Evolutionary conservation across 1,284 basidiomycete genomes (phyloP), one percentile per base, ranked within the genome.

Genomic region (Trametes versicolor): DNA sequence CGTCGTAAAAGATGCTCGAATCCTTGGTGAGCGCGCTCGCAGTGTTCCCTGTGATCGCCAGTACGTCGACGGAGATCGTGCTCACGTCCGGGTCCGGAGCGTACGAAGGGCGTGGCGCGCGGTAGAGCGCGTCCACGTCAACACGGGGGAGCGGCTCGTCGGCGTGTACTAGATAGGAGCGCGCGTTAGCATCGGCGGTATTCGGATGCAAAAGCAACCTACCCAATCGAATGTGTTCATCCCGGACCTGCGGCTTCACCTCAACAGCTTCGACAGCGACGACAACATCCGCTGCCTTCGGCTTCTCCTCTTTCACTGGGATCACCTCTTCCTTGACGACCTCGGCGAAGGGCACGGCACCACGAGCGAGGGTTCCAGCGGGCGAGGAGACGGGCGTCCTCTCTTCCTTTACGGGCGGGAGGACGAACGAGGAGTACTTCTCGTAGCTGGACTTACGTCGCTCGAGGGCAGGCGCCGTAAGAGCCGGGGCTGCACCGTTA

Each of bases 391-490:
- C 77, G 12, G 88, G 89, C 0, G 89, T 91, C 60, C 79, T 81
- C 72, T 89, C 92, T 75, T 93, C 92, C 62, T 83, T 79, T 62
- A 93, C 73, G 5, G 89, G 80, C 27, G 92, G 91, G 72, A 93
- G 76, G 37, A 79, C 78, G 49, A 88, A 82, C 1, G 84, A 81
- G 12, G 88, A 85, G 69, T 89, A 90, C 68, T 82, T 87, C 64
- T 91, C 90, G 70, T 86, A 87, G 70, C 82, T 90, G 23, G 90
- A 88, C 72, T 83, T 87, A 53, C 87, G 83, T 70, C 83, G 88
- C 71, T 92, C 89, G 34, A 64, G 67, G 39, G 65, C 59, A 7
- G 65, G 68, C 9, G 68, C 57, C 27, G 55, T 52, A 6, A 65
- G 51, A 4, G 43, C 47, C 2, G 48, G 41, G 17, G 66, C 41